These are phyloP conservation scores for Corynespora cassiicola DNA, from an alignment of 2,329 filamentous ascomycete species.

Conservation along the genomic window DNA sequence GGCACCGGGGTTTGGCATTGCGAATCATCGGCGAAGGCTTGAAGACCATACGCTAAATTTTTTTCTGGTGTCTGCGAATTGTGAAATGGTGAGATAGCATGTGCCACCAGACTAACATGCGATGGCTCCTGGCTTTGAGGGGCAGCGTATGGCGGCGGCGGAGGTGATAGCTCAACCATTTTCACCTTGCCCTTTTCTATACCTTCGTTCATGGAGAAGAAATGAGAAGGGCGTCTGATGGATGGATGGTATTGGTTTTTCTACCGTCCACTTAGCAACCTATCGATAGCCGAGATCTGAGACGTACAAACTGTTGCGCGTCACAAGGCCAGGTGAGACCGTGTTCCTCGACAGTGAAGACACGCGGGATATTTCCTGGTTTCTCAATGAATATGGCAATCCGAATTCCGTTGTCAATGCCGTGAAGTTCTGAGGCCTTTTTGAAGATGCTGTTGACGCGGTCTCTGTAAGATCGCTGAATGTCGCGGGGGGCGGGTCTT, in stretches of 20 bases:
- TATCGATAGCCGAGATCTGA: neutral
- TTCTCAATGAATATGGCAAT: constrained; percentile 2
- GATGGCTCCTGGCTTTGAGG: no score
- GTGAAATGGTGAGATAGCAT: no score
- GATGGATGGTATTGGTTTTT: neutral
- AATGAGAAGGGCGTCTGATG: constrained; percentile 1
- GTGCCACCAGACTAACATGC: no score
- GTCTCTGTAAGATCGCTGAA: neutral
- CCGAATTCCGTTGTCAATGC: neutral
- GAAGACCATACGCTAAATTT: no score
- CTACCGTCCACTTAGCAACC: neutral
- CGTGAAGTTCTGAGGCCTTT: constrained; percentile 1
- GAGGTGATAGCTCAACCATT: neutral
- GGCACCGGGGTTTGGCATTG: no score
- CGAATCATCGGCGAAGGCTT: no score
- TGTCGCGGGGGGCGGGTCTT: constrained; percentile 2
- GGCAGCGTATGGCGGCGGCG: no score
- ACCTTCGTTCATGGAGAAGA: constrained; percentile 1
- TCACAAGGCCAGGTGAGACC: neutral
- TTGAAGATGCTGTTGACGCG: constrained; percentile 1
- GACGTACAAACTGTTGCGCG: neutral
- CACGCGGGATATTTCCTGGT: neutral
- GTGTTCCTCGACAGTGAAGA: constrained; percentile 1
- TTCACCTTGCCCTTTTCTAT: neutral
- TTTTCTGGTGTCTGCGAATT: no score